Evolutionary conservation across 2,329 filamentous ascomycete genomes (phyloP).

Genomic region (Trichoderma gracile): DNA sequence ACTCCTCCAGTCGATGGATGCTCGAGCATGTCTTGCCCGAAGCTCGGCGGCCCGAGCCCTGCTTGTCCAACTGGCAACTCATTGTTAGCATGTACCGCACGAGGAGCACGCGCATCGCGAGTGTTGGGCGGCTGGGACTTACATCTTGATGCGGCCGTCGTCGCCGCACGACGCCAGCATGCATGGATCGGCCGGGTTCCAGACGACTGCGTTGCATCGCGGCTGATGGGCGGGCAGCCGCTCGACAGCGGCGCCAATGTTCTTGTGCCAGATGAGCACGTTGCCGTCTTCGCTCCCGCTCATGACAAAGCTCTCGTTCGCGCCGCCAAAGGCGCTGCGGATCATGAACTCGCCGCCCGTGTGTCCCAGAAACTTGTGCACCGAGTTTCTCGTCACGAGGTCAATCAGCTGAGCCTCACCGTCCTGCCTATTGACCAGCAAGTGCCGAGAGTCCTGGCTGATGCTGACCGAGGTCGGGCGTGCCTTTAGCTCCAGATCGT

Average conservation of each 20-base stretch:
- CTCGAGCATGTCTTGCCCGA: constrained; percentile 25
- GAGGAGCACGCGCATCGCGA: background rate
- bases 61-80: constrained; percentile 32
- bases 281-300: constrained; percentile 82
- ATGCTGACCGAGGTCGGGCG: constrained; percentile 78
- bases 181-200: constrained; percentile 80
- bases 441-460: constrained; percentile 74
- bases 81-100: background rate
- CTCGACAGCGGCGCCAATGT: constrained; percentile 73
- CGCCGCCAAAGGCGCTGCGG: constrained; percentile 80
- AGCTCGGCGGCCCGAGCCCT: constrained; percentile 30
- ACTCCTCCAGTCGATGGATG: constrained; percentile 30
- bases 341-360: constrained; percentile 77
- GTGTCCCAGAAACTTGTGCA: constrained; percentile 75
- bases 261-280: constrained; percentile 90
- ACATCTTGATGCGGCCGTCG: constrained; percentile 84
- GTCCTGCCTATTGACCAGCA: constrained; percentile 80
- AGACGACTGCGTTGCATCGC: constrained; percentile 83
- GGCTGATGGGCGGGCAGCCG: constrained; percentile 71
- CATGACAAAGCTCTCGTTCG: constrained; percentile 86
- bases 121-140: constrained; percentile 42
- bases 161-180: constrained; percentile 93
- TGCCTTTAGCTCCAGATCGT: constrained; percentile 64
- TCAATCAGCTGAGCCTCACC: constrained; percentile 78
- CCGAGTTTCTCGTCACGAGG: constrained; percentile 67